Conservation (phyloP, 495 filamentous ascomycete species). For the Talaromyces trachyspermus region DNA sequence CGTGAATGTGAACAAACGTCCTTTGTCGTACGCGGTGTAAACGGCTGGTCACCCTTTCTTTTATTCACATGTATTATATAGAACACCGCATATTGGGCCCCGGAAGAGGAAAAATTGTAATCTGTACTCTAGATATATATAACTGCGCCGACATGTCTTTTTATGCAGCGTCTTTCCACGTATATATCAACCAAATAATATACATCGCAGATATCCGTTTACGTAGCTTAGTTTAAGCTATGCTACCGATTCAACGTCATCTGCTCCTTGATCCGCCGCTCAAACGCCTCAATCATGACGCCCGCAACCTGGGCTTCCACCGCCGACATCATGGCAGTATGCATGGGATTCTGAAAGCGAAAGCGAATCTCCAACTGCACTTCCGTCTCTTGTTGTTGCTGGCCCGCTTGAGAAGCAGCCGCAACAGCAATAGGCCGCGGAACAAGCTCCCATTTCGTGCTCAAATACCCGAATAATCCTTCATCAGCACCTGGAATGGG, state of each 20-base stretch:
- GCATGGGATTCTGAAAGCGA: conserved; percentile 76
- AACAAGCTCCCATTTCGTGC: conserved; percentile 68
- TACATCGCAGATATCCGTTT: conserved; percentile 1
- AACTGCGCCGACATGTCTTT: no score
- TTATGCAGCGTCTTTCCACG: conserved; percentile 5
- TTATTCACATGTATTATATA: conserved; percentile 1
- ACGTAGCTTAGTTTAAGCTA: no score
- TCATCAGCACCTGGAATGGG: conserved; percentile 35
- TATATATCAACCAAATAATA: conserved; percentile 10
- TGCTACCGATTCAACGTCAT: conserved; percentile 28
- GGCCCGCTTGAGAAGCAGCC: conserved; percentile 16
- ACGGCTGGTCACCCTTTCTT: not conserved
- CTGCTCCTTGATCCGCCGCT: conserved; percentile 60
- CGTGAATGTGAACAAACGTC: not conserved
- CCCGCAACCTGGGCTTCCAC: conserved; percentile 77
- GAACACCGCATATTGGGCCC: conserved; percentile 3
- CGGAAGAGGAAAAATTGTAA: conserved; percentile 1
- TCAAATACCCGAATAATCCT: conserved; percentile 65
- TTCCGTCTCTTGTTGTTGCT: conserved; percentile 46
- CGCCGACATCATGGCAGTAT: conserved; percentile 68
- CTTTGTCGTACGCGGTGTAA: conserved; percentile 1
- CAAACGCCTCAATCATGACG: conserved; percentile 90
- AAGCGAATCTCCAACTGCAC: conserved; percentile 70
- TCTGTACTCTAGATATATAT: conserved; percentile 1
- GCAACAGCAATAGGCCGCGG: conserved; percentile 28